Evolutionary conservation across 1,284 basidiomycete species (phyloP), one percentile per base, ranked within the genome.

Genomic region (Neonothopanus nambi): DNA sequence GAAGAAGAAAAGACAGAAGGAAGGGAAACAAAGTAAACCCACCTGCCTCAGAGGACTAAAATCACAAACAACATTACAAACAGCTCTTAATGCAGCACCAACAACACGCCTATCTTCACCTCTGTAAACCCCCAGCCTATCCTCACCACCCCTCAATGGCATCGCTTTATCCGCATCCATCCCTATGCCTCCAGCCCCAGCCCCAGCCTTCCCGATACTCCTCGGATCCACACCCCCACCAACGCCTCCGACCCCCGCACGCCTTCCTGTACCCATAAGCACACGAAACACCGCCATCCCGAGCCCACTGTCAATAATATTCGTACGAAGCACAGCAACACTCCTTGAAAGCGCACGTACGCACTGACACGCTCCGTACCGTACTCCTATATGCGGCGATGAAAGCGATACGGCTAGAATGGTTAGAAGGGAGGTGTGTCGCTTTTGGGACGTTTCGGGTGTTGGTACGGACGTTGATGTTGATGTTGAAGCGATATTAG

Each of bases 41-140:
- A 90, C 89, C 51, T 75, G 68, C 55, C 85, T 77, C 59, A 95
- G 67, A 5, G 94, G 93, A 13, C 91, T 93, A 66, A 92, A 94
- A 55, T 95, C 90, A 52, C 85, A 87, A 3, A 95, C 80, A 26
- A 95, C 75, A 66, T 96, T 97, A 66, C 90, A 93, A 3, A 95
- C 78, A 0, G 86, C 87, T 1, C 84, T 79, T 0, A 91, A 72
- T 0, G 91, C 90, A 1, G 89, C 89, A 35, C 79, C 79, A 44
- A 85, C 78, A 23, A 95, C 90, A 11, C 87, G 74, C 42, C 78
- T 71, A 61, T 93, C 89, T 57, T 91, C 84, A 12, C 82, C 77
- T 45, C 26, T 28, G 11, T 28, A 28, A 28, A 28, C 26, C 26
- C 5, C 5, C 5, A 5, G 26, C 26, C 11, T 11, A 28, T 5